Conservation (phyloP, 1,139 yeast species). For the Meyerozyma sp. region DNA sequence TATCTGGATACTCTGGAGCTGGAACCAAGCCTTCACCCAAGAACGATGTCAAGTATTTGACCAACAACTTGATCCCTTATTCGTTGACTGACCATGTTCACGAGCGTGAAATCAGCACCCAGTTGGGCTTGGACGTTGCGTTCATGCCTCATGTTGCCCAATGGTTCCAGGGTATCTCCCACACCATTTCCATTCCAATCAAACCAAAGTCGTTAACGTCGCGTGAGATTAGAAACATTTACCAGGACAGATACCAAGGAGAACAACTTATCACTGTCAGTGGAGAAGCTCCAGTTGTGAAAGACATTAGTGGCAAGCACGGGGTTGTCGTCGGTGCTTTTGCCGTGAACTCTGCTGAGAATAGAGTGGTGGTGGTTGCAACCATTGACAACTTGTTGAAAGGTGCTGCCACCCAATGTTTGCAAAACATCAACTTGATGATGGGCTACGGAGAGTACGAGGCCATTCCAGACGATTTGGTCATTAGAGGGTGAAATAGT, state of each 20-base stretch:
- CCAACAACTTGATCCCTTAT: slow-evolving; percentile 88
- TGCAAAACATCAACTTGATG: slow-evolving; percentile 90
- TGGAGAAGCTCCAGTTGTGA: slow-evolving; percentile 90
- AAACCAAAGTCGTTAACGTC: slow-evolving; percentile 64
- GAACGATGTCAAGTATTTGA: slow-evolving; percentile 71
- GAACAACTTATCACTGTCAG: slow-evolving; percentile 80
- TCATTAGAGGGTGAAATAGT: slow-evolving; percentile 37
- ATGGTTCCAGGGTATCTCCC: slow-evolving; percentile 98
- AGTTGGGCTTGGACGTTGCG: slow-evolving; percentile 73
- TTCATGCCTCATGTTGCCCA: slow-evolving; percentile 97
- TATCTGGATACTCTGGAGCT: slow-evolving; percentile 98
- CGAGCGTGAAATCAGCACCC: slow-evolving; percentile 84
- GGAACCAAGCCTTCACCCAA: slow-evolving; percentile 98
- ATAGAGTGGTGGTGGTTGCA: slow-evolving; percentile 90
- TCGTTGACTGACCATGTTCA: slow-evolving; percentile 95
- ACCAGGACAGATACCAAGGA: slow-evolving; percentile 83
- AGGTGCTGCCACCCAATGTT: slow-evolving; percentile 98
- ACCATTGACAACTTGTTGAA: slow-evolving; percentile 92
- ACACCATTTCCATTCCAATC: slow-evolving; percentile 87
- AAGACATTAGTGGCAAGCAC: slow-evolving; percentile 87
- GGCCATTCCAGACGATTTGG: slow-evolving; percentile 72
- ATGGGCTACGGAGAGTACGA: slow-evolving; percentile 90
- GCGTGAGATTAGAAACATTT: slow-evolving; percentile 77
- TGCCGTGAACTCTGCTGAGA: slow-evolving; percentile 82
- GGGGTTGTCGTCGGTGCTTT: slow-evolving; percentile 95